A percentile compares a stretch with the other conserved stretches of the same genome.
Conservation (phyloP, 441 rosid genomes). For the Populus hybrid region DNA sequence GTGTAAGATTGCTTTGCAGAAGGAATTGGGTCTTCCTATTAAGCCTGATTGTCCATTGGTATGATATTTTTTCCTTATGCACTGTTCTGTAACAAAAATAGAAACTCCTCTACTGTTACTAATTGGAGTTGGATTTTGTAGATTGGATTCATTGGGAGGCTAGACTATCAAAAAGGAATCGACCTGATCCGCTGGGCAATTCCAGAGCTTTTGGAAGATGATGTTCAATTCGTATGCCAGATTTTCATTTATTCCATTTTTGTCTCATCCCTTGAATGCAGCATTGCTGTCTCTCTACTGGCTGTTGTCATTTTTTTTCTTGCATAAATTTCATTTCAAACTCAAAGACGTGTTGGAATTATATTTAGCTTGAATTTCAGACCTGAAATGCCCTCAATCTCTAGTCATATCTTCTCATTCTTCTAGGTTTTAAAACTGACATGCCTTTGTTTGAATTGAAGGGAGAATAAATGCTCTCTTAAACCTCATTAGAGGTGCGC, state of each 20-base stretch:
- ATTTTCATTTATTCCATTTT: conserved; percentile 14
- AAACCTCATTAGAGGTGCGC: not conserved
- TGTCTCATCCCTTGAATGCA: not conserved
- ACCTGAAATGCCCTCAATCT: not conserved
- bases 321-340: not conserved
- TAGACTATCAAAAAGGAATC: conserved; percentile 95
- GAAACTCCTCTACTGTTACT: conserved; percentile 12
- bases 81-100: conserved; percentile 1
- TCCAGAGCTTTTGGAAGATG: conserved; percentile 77
- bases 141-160: conserved; percentile 96
- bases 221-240: conserved; percentile 88
- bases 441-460: not conserved
- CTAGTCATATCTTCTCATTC: not conserved
- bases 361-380: not conserved
- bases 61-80: conserved; percentile 17
- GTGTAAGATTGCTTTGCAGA: conserved; percentile 85
- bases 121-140: conserved; percentile 31
- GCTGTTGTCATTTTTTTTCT: not conserved
- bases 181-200: conserved; percentile 67
- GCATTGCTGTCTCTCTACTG: not conserved
- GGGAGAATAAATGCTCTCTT: not conserved
- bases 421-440: not conserved
- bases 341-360: not conserved
- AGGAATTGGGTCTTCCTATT: conserved; percentile 82
- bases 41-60: conserved; percentile 87